Percentiles rank a stretch among this genome's conserved stretches.
Conservation (phyloP, 2,329 filamentous ascomycete species). For the Coleophoma cylindrospora region DNA sequence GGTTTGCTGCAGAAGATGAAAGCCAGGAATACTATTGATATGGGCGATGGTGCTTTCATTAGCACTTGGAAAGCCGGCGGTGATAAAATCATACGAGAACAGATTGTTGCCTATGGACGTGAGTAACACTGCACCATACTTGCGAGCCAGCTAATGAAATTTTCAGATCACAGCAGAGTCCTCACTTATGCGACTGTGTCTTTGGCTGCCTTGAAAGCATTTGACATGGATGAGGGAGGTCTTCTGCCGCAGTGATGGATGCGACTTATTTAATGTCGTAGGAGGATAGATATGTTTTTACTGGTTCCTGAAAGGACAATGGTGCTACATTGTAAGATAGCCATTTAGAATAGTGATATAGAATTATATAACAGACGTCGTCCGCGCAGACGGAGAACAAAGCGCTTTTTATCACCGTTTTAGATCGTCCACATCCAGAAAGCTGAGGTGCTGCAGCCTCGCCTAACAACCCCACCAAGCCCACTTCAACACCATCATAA, state of each 20-base stretch:
- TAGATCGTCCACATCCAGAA: no score
- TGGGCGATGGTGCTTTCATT: slow-evolving; percentile 25
- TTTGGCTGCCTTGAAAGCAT: slow-evolving; percentile 61
- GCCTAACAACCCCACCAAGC: slow-evolving; percentile 9
- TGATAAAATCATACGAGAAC: slow-evolving; percentile 26
- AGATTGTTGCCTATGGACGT: slow-evolving; percentile 26
- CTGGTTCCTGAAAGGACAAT: no score
- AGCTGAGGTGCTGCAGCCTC: neutral
- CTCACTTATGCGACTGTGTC: slow-evolving; percentile 60
- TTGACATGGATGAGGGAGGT: slow-evolving; percentile 37
- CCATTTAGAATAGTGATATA: no score
- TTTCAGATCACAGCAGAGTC: slow-evolving; percentile 63
- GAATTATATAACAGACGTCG: no score
- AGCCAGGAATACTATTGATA: slow-evolving; percentile 21
- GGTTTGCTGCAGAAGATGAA: slow-evolving; percentile 23
- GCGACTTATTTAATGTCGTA: neutral
- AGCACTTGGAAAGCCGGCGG: slow-evolving; percentile 24
- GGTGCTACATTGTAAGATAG: no score
- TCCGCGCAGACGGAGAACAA: no score
- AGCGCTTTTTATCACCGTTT: no score
- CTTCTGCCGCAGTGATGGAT: slow-evolving; percentile 7
- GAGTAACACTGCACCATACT: slow-evolving; percentile 8
- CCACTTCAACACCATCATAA: slow-evolving; percentile 2
- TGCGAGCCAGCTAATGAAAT: slow-evolving; percentile 8
- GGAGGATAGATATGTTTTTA: no score